Evolutionary conservation across 1,284 basidiomycete genomes (phyloP), one percentile per base, ranked within the genome.

Genomic region (Omphalotus olearius): DNA sequence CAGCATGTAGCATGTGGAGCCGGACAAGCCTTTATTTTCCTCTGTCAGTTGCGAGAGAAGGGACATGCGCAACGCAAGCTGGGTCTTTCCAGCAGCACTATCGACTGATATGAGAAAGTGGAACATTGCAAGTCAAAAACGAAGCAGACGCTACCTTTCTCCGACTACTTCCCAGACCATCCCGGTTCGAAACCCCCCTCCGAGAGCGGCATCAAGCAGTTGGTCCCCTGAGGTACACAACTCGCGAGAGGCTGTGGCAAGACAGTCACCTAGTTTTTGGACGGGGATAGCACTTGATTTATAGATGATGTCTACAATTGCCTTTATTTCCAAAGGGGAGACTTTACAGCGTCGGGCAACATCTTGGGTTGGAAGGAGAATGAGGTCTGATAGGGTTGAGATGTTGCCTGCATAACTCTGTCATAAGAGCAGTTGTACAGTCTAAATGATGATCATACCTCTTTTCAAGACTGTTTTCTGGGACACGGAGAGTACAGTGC

Each of bases 41-140:
- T 14, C 60, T 38, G 87, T 81, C 1, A 91, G 72, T 63, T 94
- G 92, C 0, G 88, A 85, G 16, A 78, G 73, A 20, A 95, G 69
- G 3, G 89, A 83, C 4, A 91, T 73, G 57, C 92, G 88, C 14
- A 95, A 73, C 1, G 87, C 87, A 3, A 95, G 68, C 60, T 94
- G 91, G 1, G 90, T 92, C 68, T 96, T 96, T 28, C 93, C 93
- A 20, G 91, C 82, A 20, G 90, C 84, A 65, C 92, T 95, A 60
- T 14, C 44, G 44, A 55, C 23, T 13, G n/a, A 50, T 52, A 39
- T 44, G 39, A 58, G 18, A 45, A 28, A 49, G 26, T 52, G 41
- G 26, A 17, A 60, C 26, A 55, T 43, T 28, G 43, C 38, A 38
- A 10, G 25, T 38, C 20, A 33, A 35, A 45, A 51, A 46, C 20